Conservation (phyloP, 352 stramenopile species). For the Elongisporangium undulatum region DNA sequence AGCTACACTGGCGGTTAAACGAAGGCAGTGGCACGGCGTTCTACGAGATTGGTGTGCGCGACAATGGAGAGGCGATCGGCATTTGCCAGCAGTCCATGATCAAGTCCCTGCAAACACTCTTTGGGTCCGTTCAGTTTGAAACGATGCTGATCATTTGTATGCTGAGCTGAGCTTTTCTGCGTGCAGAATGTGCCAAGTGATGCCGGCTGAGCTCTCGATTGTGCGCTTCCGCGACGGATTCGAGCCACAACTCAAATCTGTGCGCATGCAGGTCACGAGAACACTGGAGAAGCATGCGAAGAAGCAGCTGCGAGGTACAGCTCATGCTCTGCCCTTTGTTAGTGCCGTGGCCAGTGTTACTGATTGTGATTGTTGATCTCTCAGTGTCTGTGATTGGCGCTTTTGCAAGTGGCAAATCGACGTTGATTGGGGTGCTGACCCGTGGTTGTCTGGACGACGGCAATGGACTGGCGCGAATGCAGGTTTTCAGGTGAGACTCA, state of each 20-base stretch:
- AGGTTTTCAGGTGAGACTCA: conserved; percentile 61
- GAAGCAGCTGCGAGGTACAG: conserved; percentile 55
- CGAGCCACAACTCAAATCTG: conserved; percentile 27
- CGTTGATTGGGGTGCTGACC: conserved; percentile 86
- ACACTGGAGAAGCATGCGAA: conserved; percentile 46
- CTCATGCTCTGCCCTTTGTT: neutral
- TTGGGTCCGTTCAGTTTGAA: conserved; percentile 15
- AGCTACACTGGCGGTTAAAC: conserved; percentile 90
- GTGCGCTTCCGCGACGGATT: conserved; percentile 46
- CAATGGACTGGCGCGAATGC: conserved; percentile 80
- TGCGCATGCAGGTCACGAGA: conserved; percentile 41
- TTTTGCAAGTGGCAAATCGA: conserved; percentile 88
- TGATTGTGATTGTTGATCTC: neutral
- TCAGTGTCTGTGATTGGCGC: conserved; percentile 83
- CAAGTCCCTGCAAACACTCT: conserved; percentile 64
- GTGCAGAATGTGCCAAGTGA: conserved; percentile 69
- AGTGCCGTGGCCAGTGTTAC: neutral
- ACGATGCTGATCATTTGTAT: conserved; percentile 3
- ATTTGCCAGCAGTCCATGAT: conserved; percentile 64
- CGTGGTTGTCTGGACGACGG: conserved; percentile 82
- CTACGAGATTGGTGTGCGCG: conserved; percentile 86
- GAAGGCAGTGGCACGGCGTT: conserved; percentile 80
- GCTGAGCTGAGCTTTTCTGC: conserved; percentile 1
- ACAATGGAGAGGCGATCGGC: conserved; percentile 75
- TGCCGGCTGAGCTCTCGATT: conserved; percentile 62